These are phyloP conservation scores for Penicillium palitans DNA, from an alignment of 2,329 filamentous ascomycete genomes.

Conservation along the genomic window DNA sequence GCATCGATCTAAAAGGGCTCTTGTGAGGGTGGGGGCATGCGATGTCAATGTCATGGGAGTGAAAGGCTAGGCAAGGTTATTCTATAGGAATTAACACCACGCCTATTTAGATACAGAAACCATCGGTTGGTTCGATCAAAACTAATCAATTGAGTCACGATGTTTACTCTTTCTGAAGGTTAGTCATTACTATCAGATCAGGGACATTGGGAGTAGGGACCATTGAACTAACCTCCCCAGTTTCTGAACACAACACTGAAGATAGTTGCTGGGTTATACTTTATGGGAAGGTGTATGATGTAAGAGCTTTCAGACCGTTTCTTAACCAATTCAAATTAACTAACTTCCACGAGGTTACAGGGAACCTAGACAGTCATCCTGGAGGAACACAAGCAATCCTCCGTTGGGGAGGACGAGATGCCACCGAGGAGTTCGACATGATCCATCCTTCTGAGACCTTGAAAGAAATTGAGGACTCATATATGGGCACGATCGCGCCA, in stretches of 20 bases:
- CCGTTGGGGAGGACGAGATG: slow-evolving; percentile 82
- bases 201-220: background rate
- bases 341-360: slow-evolving; percentile 54
- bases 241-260: slow-evolving; percentile 3
- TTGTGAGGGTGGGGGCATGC: background rate
- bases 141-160: background rate
- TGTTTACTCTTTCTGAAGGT: background rate
- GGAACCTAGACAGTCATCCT: slow-evolving; percentile 79
- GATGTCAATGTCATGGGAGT: background rate
- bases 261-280: slow-evolving; percentile 14
- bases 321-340: too few relatives aligned
- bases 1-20: background rate
- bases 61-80: background rate
- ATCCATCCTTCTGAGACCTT: slow-evolving; percentile 88
- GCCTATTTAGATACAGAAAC: background rate
- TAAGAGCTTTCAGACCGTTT: background rate
- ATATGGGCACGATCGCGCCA: slow-evolving; percentile 72
- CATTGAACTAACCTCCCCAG: background rate
- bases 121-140: background rate
- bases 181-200: background rate
- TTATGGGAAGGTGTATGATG: slow-evolving; percentile 11
- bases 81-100: background rate
- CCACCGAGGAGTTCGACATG: slow-evolving; percentile 94
- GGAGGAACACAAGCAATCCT: slow-evolving; percentile 86
- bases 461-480: slow-evolving; percentile 75